Base-by-base conservation (phyloP, 1,284 basidiomycete species). In the Rhodotorula sp. region DNA sequence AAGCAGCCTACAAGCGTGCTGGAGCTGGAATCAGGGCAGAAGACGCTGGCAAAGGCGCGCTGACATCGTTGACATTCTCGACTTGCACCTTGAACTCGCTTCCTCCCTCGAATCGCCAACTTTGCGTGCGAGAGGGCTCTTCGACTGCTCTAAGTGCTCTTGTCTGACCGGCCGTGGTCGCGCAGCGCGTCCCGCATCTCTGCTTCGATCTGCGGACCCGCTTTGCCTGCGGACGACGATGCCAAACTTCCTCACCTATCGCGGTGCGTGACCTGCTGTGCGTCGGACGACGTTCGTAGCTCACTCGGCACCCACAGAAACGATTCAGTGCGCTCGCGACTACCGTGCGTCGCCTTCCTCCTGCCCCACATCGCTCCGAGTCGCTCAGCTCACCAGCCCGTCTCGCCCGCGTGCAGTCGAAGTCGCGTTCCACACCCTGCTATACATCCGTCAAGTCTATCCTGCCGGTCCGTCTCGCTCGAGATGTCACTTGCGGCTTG, bases 391-490 rank as follows among this genome's bases (percentile, higher is more conserved):
- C 17, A 42, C 58, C 42, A 34, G 34, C 10, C 13, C 7, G n/a
- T 21, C 17, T 54, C 21, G 46, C 19, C 2, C 1, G 56, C 44
- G 8, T 14, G 45, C 66, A 95, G 93, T 98, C 77, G 95, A 98
- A 81, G 91, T 95, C 41, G 91, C 92, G 3, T 89, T 97, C 70
- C 94, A 97, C 80, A 90, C 90, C 2, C 91, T 98, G 71, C 86
- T 98, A 2, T 96, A 92, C 79, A 88, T 94, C 41, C 89, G 95
- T 41, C 88, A 90, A 73, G 86, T 98, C 60, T 98, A 98, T 78
- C 95, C 95, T 0, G 84, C 88, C 14, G 67, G 80, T 76, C 21
- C 41, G 77, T 58, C 44, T 21, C 4, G 34, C 41, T 19, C 17
- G 27, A 21, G 21, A 7, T 57, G 5, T 34, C 25, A n/a, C 56